Evolutionary conservation across 2,329 filamentous ascomycete genomes (phyloP), one percentile per base, ranked within the genome.

Genomic region (Microsporum ferrugineum): DNA sequence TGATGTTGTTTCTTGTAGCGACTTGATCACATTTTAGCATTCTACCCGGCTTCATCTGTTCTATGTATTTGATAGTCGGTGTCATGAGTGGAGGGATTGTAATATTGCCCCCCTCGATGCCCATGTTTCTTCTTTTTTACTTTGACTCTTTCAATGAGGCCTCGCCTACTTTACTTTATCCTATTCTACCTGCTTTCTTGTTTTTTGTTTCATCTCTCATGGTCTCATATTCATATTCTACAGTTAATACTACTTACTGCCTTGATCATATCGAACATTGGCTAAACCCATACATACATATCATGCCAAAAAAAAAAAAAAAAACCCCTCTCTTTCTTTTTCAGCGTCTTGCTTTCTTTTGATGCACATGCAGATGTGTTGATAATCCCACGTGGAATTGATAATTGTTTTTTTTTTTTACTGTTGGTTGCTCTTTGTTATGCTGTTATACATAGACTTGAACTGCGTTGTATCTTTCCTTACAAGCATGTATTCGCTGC

Each of bases 1-100:
- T 33, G 49, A 53, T 53, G n/a, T 49, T 29, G 27, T 53, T 53
- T 53, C 29, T n/a, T 34, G 49, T 53, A 53, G 49, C 49, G 49
- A 53, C 49, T 6, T 53, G 49, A 34, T 8, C 49, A 53, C 29
- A n/a, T 34, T 5, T 53, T 53, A 33, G 29, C 29, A 27, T 27
- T 53, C 29, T 53, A 27, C 27, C 14, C 49, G 49, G 49, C 31
- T 8, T 34, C 29, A 34, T 53, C 49, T 53, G 49, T 43, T 43
- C 17, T 43, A 43, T n/a, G 6, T 53, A 31, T n/a, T 53, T 53
- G 49, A 27, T 29, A 33, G 27, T 33, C 43, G 23, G 43, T 47
- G 43, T 33, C 29, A 33, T 5, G 12, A 14, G 49, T 5, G 49
- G 33, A 43, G 39, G 47, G 49, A 53, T 12, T 53, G 49, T 53